phyloP scores from a whole-genome alignment of 2,329 filamentous ascomycete genomes.

The Calonectria crousiana region DNA sequence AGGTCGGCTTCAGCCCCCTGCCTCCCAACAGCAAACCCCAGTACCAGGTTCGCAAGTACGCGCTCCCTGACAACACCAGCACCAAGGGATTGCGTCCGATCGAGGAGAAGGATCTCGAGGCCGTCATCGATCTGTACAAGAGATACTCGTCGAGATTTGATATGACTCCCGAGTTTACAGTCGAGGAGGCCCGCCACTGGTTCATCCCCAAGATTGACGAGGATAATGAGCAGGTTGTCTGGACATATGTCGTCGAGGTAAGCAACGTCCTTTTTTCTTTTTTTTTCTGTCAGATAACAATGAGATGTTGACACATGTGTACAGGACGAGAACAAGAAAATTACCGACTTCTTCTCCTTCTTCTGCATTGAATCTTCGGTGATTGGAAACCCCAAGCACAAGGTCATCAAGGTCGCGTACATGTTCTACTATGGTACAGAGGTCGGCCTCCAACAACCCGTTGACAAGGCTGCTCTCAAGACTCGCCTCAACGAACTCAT shows the following conservation, averaged over 20 bases:
- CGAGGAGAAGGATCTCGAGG: slow-evolving; percentile 81
- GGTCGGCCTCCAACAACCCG: slow-evolving; percentile 72
- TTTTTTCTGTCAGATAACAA: neutral
- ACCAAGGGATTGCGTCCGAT: slow-evolving; percentile 84
- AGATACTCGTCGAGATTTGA: slow-evolving; percentile 85
- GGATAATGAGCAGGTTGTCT: slow-evolving; percentile 83
- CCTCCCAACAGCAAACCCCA: slow-evolving; percentile 86
- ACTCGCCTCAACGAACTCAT: slow-evolving; percentile 84
- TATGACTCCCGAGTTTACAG: slow-evolving; percentile 84
- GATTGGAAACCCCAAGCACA: slow-evolving; percentile 83
- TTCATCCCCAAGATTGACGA: slow-evolving; percentile 75
- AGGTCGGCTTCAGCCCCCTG: slow-evolving; percentile 92
- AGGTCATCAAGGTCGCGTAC: slow-evolving; percentile 88
- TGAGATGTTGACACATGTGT: neutral
- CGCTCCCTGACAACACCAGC: slow-evolving; percentile 79
- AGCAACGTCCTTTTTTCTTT: slow-evolving; percentile 21
- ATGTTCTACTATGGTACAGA: slow-evolving; percentile 97
- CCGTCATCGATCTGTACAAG: slow-evolving; percentile 79
- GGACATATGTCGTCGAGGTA: slow-evolving; percentile 91
- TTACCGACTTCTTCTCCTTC: slow-evolving; percentile 98
- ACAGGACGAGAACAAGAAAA: slow-evolving; percentile 75
- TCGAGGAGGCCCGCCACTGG: slow-evolving; percentile 90
- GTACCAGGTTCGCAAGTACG: slow-evolving; percentile 88
- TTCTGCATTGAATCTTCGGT: slow-evolving; percentile 95
- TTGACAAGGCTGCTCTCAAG: slow-evolving; percentile 73